phyloP scores from a whole-genome alignment of 257 asterid species.

The Nemophila menziesii region DNA sequence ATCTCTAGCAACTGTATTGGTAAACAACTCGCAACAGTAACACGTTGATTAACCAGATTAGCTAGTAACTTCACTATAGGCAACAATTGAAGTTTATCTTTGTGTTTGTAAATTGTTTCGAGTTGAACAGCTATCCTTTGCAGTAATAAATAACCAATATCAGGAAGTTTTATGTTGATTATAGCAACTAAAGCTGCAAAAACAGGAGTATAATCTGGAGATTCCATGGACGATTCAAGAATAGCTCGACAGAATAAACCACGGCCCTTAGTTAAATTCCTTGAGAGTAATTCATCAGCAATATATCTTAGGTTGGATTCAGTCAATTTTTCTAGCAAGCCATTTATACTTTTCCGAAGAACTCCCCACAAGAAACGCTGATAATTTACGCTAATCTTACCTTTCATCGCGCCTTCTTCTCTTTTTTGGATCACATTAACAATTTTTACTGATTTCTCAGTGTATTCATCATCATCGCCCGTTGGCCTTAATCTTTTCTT shows the following conservation, averaged over 20 bases:
- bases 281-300: conserved; percentile 5
- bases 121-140: conserved; percentile 13
- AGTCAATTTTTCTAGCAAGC: conserved; percentile 3
- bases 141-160: conserved; percentile 20
- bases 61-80: conserved; percentile 12
- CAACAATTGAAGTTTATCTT: conserved; percentile 2
- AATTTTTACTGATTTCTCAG: no score
- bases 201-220: background rate
- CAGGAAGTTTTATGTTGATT: conserved; percentile 19
- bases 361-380: conserved; percentile 20
- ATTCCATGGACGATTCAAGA: conserved; percentile 8
- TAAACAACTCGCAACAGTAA: conserved; percentile 5
- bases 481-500: no score
- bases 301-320: conserved; percentile 10
- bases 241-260: conserved; percentile 21
- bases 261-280: conserved; percentile 19
- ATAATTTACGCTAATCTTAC: background rate
- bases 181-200: conserved; percentile 15
- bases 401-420: no score
- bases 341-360: conserved; percentile 13
- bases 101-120: background rate
- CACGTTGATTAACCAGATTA: conserved; percentile 17
- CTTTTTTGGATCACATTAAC: no score
- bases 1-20: conserved; percentile 10
- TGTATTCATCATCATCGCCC: no score